A percentile compares a stretch with the other conserved stretches of the same genome.
phyloP scores from a whole-genome alignment of 2,329 filamentous ascomycete species.

The Lasiodiplodia citricola region DNA sequence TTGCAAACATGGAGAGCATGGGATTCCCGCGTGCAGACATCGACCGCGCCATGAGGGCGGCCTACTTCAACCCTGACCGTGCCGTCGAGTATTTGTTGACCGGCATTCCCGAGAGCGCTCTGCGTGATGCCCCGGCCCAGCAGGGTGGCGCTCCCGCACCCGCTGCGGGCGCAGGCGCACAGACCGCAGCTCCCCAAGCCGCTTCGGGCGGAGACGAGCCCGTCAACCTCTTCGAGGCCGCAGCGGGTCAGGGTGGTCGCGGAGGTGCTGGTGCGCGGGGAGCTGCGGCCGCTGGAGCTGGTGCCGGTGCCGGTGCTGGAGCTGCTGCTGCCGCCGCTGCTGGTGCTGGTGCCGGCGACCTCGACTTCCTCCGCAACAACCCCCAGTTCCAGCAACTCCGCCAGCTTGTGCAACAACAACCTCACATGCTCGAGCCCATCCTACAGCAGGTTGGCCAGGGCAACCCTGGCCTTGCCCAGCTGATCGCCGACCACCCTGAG shows the following conservation, averaged over 20 bases:
- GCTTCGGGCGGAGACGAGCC: constrained; percentile 59
- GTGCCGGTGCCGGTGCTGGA: constrained; percentile 52
- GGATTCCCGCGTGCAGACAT: constrained; percentile 89
- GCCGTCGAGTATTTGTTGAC: constrained; percentile 94
- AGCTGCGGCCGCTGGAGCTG: constrained; percentile 57
- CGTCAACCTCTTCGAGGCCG: constrained; percentile 91
- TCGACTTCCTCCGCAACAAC: constrained; percentile 94
- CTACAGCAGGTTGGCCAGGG: constrained; percentile 93
- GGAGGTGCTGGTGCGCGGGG: constrained; percentile 54
- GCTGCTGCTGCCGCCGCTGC: constrained; percentile 52
- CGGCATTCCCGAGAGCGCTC: constrained; percentile 86
- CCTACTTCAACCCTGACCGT: constrained; percentile 95
- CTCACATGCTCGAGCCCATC: constrained; percentile 98
- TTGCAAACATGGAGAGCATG: constrained; percentile 96
- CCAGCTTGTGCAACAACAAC: constrained; percentile 96
- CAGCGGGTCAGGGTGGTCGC: constrained; percentile 65
- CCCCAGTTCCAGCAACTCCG: constrained; percentile 97
- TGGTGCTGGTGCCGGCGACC: constrained; percentile 68
- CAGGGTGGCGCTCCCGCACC: constrained; percentile 45
- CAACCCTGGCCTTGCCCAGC: constrained; percentile 90
- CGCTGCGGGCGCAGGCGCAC: constrained; percentile 48
- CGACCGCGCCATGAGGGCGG: constrained; percentile 91
- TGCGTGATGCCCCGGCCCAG: constrained; percentile 53
- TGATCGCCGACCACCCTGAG: constrained; percentile 90
- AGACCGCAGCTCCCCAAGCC: constrained; percentile 38